Evolutionary conservation across 1,284 basidiomycete genomes (phyloP).

Genomic region (Phenoliferia sp.): DNA sequence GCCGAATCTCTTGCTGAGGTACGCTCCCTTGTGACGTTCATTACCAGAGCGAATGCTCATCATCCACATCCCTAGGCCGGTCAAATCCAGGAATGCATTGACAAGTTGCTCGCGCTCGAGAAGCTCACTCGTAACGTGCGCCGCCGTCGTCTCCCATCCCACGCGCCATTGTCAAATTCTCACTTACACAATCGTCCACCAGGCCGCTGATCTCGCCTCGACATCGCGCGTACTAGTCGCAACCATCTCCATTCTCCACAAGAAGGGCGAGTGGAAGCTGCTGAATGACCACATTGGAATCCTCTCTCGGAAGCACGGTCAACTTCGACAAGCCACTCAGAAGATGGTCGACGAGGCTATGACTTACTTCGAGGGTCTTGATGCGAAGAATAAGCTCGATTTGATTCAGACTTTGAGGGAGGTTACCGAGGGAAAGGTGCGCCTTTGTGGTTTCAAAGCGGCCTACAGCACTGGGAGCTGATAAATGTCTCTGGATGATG

Average conservation of each 20-base stretch:
- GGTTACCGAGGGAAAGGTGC: constrained; percentile 93
- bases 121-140: constrained; percentile 94
- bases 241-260: constrained; percentile 65
- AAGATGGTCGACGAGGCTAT: constrained; percentile 83
- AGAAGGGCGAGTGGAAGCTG: constrained; percentile 61
- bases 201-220: constrained; percentile 89
- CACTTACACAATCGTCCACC: no score
- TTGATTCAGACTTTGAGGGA: constrained; percentile 80
- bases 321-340: constrained; percentile 85
- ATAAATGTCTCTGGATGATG: neutral
- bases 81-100: constrained; percentile 76
- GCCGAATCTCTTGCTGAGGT: constrained; percentile 27
- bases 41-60: no score
- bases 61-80: constrained; percentile 48
- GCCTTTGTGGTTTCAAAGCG: constrained; percentile 31
- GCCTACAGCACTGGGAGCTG: neutral
- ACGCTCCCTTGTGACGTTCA: neutral
- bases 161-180: neutral
- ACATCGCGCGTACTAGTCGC: constrained; percentile 80
- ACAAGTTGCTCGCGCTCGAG: constrained; percentile 83
- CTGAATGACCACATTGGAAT: constrained; percentile 69
- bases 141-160: constrained; percentile 7
- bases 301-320: constrained; percentile 94
- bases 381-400: constrained; percentile 73
- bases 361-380: constrained; percentile 70